Base-by-base conservation (phyloP, 345 rosid species). In the Pseudoturritis turrita region DNA sequence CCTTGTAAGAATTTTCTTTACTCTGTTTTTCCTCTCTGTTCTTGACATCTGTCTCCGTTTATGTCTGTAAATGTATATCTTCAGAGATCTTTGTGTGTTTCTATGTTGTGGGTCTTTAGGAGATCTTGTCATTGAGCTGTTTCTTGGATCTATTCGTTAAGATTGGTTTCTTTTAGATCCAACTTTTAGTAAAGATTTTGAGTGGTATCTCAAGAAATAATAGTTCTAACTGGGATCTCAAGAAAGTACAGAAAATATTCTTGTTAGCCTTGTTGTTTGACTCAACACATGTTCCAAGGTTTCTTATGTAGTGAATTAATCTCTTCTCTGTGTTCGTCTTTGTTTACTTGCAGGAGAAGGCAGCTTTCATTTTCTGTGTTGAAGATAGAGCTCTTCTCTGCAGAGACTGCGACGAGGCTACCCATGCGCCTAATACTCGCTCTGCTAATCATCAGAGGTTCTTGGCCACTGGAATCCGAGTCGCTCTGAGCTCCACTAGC, bases 341-440 rank as follows among this genome's bases (percentile, higher is more conserved):
- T 61, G 49, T 53, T 75, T 12, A 75, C 74, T 75, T 73, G 47
- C 89, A 95, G 97, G 99, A 91, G 81, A 95, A 88, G 85, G 49
- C 94, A 21, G 99, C 99, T 47, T 89, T 95, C 83, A 91, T 91
- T 56, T 95, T 91, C 83, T 95, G 99, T 69, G 97, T 95, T 11
- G 99, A 95, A 77, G 99, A 95, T 73, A 87, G 96, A 74, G 96
- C 97, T 17, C 93, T 95, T 33, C 83, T 95, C 63, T 95, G 99
- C 50, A 83, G 73, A 83, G 93, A 91, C 60, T 95, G 99, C 3
- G 96, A 95, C 23, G 89, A 87, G 49, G 84, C 92, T 0, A 85
- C 91, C 43, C 99, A 95, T 80, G 81, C 90, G 4, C 84, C 88
- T 4, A 86, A 89, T 52, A 91, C 86, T 72, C 96, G 84, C 22